Conservation (phyloP, 2,329 filamentous ascomycete genomes). For the Epichloe uncinata region DNA sequence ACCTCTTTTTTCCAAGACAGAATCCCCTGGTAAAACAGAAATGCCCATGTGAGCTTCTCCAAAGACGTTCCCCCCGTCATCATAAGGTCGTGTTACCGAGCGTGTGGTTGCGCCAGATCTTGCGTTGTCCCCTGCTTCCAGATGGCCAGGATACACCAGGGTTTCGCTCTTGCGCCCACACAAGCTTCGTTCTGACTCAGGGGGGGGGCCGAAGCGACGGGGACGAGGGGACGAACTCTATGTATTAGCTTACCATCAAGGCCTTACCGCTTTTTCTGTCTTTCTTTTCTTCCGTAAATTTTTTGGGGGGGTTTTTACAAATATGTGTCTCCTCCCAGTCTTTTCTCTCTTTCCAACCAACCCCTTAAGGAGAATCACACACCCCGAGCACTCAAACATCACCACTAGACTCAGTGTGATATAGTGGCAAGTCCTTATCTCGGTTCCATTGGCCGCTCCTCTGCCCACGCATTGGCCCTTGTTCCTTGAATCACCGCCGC, state of each 20-base stretch:
- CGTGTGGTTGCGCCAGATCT: neutral
- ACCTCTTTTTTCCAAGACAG: too few species aligned
- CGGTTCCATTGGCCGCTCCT: neutral
- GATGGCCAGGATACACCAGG: neutral
- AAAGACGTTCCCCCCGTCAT: neutral
- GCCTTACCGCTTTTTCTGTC: neutral
- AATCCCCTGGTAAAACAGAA: too few species aligned
- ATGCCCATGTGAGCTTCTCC: too few species aligned
- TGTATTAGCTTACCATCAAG: neutral
- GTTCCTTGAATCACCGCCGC: neutral
- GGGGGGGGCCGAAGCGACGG: neutral
- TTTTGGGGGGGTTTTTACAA: too few species aligned
- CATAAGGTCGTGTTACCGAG: conserved; percentile 1
- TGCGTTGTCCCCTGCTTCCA: neutral
- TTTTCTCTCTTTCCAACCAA: too few species aligned
- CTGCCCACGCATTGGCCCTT: neutral
- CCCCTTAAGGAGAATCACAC: neutral
- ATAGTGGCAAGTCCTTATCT: neutral
- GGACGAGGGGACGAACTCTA: too few species aligned
- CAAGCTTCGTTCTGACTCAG: neutral
- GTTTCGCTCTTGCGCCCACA: neutral
- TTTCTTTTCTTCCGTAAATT: neutral
- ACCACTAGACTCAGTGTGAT: neutral
- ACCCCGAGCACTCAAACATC: neutral
- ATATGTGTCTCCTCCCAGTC: too few species aligned